A percentile compares a stretch with the other conserved stretches of the same genome.
phyloP scores from a whole-genome alignment of 768 basidiomycete genomes.

The Fomitopsis serialis region DNA sequence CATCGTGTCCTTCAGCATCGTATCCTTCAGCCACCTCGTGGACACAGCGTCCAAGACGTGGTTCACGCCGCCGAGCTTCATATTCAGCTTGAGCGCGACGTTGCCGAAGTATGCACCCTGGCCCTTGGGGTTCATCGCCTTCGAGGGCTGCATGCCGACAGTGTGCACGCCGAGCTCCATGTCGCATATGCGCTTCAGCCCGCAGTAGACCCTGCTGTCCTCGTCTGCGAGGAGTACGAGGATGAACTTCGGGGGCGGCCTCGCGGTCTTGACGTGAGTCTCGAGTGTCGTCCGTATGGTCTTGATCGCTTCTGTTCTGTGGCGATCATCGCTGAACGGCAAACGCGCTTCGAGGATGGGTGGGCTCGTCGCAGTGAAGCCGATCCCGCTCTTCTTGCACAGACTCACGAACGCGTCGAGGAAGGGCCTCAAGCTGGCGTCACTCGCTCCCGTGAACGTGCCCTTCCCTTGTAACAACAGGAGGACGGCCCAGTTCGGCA shows the following conservation, averaged over 20 bases:
- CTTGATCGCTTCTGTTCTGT: background rate
- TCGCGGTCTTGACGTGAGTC: slow-evolving; percentile 5
- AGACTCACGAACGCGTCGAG: slow-evolving; percentile 51
- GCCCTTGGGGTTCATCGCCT: slow-evolving; percentile 44
- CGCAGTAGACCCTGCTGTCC: slow-evolving; percentile 77
- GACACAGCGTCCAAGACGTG: slow-evolving; percentile 54
- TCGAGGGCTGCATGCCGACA: slow-evolving; percentile 60
- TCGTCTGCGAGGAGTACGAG: slow-evolving; percentile 62
- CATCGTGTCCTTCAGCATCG: slow-evolving; percentile 60
- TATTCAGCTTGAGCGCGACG: slow-evolving; percentile 76
- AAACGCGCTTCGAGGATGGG: slow-evolving; percentile 27
- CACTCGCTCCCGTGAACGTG: slow-evolving; percentile 35
- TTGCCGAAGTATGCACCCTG: slow-evolving; percentile 83
- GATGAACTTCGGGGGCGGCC: slow-evolving; percentile 51
- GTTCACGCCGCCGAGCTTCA: slow-evolving; percentile 79
- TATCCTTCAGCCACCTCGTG: slow-evolving; percentile 53
- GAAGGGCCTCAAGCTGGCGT: slow-evolving; percentile 37
- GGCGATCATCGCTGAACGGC: background rate
- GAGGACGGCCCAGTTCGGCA: slow-evolving; percentile 62
- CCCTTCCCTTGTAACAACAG: slow-evolving; percentile 48
- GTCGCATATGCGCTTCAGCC: slow-evolving; percentile 74
- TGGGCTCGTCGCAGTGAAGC: slow-evolving; percentile 30
- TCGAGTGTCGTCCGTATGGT: slow-evolving; percentile 15
- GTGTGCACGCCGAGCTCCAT: slow-evolving; percentile 71
- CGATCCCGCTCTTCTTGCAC: slow-evolving; percentile 56